Conservation (phyloP, 2,329 filamentous ascomycete species). For the Parastagonospora avenae region DNA sequence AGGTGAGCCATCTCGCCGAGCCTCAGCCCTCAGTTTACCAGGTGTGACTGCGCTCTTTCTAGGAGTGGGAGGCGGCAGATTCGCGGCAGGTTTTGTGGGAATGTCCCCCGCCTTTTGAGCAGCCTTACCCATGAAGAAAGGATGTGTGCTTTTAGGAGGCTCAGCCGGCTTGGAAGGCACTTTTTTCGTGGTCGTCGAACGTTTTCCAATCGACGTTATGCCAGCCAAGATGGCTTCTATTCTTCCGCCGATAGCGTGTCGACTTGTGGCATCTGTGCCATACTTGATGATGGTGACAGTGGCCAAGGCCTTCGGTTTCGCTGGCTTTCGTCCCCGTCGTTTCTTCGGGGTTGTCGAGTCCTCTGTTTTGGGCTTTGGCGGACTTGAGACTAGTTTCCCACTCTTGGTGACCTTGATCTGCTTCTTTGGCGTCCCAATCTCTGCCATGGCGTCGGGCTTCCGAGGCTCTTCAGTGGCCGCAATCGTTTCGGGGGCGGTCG, state of each 20-base stretch:
- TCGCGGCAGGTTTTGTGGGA: conserved; percentile 14
- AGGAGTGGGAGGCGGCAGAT: conserved; percentile 19
- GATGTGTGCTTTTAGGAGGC: conserved; percentile 62
- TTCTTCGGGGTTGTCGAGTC: conserved; percentile 53
- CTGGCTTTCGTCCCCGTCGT: conserved; percentile 23
- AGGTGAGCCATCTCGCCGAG: conserved; percentile 24
- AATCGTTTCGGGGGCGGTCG: not conserved
- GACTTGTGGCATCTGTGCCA: conserved; percentile 54
- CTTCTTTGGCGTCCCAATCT: conserved; percentile 33
- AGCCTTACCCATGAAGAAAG: conserved; percentile 69
- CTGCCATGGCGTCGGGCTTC: not conserved
- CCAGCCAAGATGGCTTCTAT: conserved; percentile 67
- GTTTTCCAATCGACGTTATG: conserved; percentile 22
- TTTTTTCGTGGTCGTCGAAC: conserved; percentile 25
- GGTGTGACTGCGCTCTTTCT: conserved; percentile 52
- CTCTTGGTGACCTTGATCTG: conserved; percentile 50
- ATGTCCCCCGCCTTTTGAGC: conserved; percentile 26
- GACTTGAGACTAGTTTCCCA: conserved; percentile 53
- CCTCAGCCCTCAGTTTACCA: conserved; percentile 51
- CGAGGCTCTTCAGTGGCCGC: not conserved
- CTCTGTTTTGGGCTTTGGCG: conserved; percentile 31
- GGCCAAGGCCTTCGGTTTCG: conserved; percentile 34
- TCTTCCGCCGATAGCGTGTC: conserved; percentile 59
- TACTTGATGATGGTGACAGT: conserved; percentile 65
- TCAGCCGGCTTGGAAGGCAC: conserved; percentile 33